Percentiles rank a stretch among this genome's conserved stretches.
phyloP scores from a whole-genome alignment of 495 filamentous ascomycete genomes.

The Trichoderma reesei region DNA sequence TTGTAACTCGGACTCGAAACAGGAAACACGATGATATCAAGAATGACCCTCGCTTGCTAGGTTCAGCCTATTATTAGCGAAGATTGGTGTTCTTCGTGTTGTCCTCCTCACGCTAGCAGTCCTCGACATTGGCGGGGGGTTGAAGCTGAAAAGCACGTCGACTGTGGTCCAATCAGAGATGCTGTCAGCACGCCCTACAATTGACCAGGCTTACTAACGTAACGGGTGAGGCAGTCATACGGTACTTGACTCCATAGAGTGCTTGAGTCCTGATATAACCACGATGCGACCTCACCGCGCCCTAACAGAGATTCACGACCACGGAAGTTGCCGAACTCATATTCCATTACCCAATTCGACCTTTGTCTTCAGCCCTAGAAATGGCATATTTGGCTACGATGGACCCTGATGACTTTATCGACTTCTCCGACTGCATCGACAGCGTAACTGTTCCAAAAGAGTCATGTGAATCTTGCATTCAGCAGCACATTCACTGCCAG shows the following conservation, averaged over 20 bases:
- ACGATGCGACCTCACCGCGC: not conserved
- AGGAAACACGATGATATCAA: no score
- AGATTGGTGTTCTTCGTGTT: no score
- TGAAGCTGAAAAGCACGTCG: no score
- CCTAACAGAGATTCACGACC: not conserved
- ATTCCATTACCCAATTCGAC: not conserved
- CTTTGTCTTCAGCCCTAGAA: not conserved
- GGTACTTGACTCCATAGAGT: not conserved
- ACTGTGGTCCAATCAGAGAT: not conserved
- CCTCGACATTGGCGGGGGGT: no score
- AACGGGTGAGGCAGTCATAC: not conserved
- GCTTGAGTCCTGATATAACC: not conserved
- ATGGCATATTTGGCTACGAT: not conserved
- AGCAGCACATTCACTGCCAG: not conserved
- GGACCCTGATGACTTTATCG: not conserved
- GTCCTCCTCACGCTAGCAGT: no score
- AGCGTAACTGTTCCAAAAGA: not conserved
- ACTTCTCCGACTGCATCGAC: not conserved
- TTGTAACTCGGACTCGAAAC: no score
- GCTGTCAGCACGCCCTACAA: not conserved
- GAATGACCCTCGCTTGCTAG: no score
- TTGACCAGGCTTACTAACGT: not conserved
- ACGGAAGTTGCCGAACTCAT: not conserved
- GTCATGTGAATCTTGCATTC: not conserved
- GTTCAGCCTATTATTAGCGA: no score